phyloP scores from a whole-genome alignment of 192 early-diverging fungal genomes.

The Gonapodya sp. region DNA sequence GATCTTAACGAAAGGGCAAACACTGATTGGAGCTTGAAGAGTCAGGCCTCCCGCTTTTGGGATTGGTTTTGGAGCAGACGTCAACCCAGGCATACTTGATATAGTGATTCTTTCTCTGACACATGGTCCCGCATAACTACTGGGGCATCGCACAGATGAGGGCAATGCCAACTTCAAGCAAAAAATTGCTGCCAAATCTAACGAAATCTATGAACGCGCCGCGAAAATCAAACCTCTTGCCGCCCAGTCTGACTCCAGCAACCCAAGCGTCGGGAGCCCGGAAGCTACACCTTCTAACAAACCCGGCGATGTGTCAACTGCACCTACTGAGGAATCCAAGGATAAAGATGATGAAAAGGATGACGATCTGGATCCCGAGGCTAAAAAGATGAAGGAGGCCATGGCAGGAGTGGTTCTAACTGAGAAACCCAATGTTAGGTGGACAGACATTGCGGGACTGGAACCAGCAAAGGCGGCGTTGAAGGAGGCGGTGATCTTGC shows the following conservation, averaged over 20 bases:
- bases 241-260: background rate
- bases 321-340: background rate
- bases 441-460: slow-evolving; percentile 95
- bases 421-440: slow-evolving; percentile 93
- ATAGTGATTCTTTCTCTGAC: no score
- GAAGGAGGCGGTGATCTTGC: slow-evolving; percentile 97
- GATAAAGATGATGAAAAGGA: slow-evolving; percentile 37
- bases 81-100: no score
- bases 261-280: background rate
- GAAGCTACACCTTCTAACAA: background rate
- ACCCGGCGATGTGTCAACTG: background rate
- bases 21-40: no score
- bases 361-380: slow-evolving; percentile 58
- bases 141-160: no score
- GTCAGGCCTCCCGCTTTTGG: no score
- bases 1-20: no score
- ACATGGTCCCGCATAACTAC: no score
- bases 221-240: background rate
- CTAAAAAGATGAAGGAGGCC: slow-evolving; percentile 55
- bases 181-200: background rate
- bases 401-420: slow-evolving; percentile 72
- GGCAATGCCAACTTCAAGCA: background rate
- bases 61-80: no score
- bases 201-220: background rate
- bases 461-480: slow-evolving; percentile 91